Conservation (phyloP, 495 filamentous ascomycete genomes). For the Saxispiralis lemnorum region DNA sequence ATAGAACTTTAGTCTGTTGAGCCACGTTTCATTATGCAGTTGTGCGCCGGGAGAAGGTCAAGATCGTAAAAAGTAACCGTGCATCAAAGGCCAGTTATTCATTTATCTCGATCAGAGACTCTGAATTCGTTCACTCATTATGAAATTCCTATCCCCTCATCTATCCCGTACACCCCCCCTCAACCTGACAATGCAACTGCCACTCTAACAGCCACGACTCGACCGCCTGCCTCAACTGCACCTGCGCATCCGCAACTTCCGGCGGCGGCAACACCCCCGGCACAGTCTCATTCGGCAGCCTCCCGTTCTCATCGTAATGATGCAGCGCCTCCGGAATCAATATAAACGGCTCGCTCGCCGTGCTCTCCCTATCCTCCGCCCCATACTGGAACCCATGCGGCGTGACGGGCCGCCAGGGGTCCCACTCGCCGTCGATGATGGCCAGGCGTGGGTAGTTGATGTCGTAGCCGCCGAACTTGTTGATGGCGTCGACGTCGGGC, state of each 20-base stretch:
- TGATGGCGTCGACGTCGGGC: constrained; percentile 39
- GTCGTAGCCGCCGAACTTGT: constrained; percentile 49
- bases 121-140: too few relatives aligned
- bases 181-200: constrained; percentile 14
- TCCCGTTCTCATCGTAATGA: constrained; percentile 57
- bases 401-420: constrained; percentile 53
- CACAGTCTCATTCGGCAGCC: constrained; percentile 42
- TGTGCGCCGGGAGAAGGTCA: too few relatives aligned
- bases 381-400: constrained; percentile 36
- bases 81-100: too few relatives aligned
- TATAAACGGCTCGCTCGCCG: constrained; percentile 41
- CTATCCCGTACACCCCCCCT: constrained; percentile 1
- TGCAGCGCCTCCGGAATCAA: constrained; percentile 47
- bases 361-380: constrained; percentile 31
- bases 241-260: constrained; percentile 35
- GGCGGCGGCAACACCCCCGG: constrained; percentile 34
- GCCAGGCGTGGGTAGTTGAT: constrained; percentile 37
- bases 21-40: too few relatives aligned
- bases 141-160: too few relatives aligned
- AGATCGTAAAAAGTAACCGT: too few relatives aligned
- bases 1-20: too few relatives aligned
- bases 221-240: constrained; percentile 39
- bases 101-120: too few relatives aligned
- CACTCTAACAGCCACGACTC: constrained; percentile 47
- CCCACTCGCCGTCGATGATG: constrained; percentile 44